Percentiles rank a stretch among this genome's conserved stretches.
Evolutionary conservation across 495 filamentous ascomycete genomes (phyloP).

Genomic region (Neohortaea acidophila): DNA sequence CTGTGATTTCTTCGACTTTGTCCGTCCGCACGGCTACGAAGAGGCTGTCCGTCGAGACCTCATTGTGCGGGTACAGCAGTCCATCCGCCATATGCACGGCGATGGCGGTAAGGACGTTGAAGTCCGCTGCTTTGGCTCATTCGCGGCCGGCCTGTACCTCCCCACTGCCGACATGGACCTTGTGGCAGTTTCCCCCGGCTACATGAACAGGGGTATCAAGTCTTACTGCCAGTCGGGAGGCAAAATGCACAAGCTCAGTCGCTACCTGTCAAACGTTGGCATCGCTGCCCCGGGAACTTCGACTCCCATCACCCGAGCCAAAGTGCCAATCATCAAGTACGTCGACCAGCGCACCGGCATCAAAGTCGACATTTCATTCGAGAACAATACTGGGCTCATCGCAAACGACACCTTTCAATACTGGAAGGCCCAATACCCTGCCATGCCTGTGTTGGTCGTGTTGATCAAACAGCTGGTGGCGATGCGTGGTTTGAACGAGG

Average conservation of each 20-base stretch:
- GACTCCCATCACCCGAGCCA: constrained; percentile 54
- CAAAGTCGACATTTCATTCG: constrained; percentile 82
- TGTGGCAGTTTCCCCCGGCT: constrained; percentile 60
- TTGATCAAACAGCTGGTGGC: constrained; percentile 84
- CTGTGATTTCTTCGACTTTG: constrained; percentile 71
- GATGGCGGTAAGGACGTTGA: constrained; percentile 14
- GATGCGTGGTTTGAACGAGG: constrained; percentile 82
- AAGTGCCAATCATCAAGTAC: constrained; percentile 88
- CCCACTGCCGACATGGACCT: constrained; percentile 89
- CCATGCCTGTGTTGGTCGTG: constrained; percentile 67
- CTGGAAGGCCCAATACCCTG: constrained; percentile 67
- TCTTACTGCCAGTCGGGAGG: constrained; percentile 32
- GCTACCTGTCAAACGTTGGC: constrained; percentile 33
- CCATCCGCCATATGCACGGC: constrained; percentile 19
- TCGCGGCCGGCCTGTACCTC: constrained; percentile 75
- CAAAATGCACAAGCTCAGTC: constrained; percentile 33
- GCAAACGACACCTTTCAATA: constrained; percentile 62
- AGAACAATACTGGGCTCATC: constrained; percentile 64
- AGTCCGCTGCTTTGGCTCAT: constrained; percentile 73
- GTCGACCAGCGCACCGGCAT: constrained; percentile 56
- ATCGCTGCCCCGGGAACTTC: constrained; percentile 38
- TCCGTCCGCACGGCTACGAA: constrained; percentile 64
- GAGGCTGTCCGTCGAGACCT: constrained; percentile 55
- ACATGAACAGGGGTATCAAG: constrained; percentile 30
- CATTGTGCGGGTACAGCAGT: constrained; percentile 43